Evolutionary conservation across 208 protist genomes (phyloP).

Genomic region (Porcisia hertigi): DNA sequence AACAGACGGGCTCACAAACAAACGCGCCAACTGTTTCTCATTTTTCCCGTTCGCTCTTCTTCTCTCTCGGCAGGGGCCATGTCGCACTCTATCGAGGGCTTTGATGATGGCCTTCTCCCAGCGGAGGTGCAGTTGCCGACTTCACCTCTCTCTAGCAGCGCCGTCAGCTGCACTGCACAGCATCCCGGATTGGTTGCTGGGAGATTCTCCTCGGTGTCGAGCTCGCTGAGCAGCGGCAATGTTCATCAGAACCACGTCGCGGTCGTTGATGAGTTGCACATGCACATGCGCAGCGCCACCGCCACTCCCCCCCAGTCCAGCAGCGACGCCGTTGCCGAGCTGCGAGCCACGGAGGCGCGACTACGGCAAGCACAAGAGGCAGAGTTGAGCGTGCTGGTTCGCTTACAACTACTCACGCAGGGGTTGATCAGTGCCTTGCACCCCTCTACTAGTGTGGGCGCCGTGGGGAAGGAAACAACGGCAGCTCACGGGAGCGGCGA

Average conservation of each 20-base stretch:
- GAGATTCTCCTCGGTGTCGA: not conserved
- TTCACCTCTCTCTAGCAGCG: not conserved
- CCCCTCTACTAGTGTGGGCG: not conserved
- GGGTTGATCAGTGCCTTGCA: not conserved
- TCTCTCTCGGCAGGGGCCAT: not conserved
- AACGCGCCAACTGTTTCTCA: not conserved
- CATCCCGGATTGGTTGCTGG: not conserved
- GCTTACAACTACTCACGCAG: not conserved
- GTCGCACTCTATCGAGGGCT: not conserved
- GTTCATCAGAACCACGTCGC: not conserved
- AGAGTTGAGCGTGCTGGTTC: constrained; percentile 1
- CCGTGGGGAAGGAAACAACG: not conserved
- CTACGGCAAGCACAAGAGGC: constrained; percentile 6
- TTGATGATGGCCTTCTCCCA: not conserved
- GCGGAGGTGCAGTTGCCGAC: not conserved
- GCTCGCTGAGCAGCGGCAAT: not conserved
- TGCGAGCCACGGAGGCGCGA: constrained; percentile 7
- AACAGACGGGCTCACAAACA: not conserved
- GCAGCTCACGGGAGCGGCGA: not conserved
- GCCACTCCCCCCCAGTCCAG: not conserved
- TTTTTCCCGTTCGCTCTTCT: not conserved
- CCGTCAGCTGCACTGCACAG: not conserved
- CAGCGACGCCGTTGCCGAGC: not conserved
- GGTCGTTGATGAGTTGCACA: not conserved
- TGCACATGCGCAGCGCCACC: not conserved